phyloP scores from a whole-genome alignment of 306 rosid species.

The Rosa lucieae region DNA sequence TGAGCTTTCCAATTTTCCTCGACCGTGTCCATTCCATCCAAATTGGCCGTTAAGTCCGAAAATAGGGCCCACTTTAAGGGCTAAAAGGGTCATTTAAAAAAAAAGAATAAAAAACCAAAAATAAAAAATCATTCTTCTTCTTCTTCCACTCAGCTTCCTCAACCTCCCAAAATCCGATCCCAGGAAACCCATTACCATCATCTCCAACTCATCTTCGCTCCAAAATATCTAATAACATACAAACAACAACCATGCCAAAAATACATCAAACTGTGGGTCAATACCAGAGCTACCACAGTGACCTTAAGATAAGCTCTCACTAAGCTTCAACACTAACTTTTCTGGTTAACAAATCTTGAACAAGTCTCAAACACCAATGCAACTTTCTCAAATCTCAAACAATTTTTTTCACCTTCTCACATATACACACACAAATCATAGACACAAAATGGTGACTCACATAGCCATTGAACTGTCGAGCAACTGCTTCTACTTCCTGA shows the following conservation, averaged over 20 bases:
- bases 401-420: background rate
- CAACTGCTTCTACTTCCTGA: constrained; percentile 74
- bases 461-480: constrained; percentile 83
- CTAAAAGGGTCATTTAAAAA: no score
- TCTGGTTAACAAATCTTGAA: background rate
- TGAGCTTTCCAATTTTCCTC: no score
- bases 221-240: constrained; percentile 58
- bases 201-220: constrained; percentile 65
- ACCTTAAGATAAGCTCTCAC: background rate
- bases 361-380: background rate
- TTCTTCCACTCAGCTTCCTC: no score
- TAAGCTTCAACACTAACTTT: no score
- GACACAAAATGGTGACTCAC: constrained; percentile 43
- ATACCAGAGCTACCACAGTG: no score
- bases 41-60: no score
- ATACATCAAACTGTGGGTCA: background rate
- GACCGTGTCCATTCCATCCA: no score
- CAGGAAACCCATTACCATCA: constrained; percentile 33
- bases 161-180: no score
- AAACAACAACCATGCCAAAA: constrained; percentile 9
- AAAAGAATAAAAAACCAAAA: no score
- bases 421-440: background rate
- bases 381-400: background rate
- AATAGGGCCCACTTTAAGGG: no score
- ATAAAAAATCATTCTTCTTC: no score